Base-by-base conservation (phyloP, 345 rosid genomes). In the Eucalyptus shirleyi region DNA sequence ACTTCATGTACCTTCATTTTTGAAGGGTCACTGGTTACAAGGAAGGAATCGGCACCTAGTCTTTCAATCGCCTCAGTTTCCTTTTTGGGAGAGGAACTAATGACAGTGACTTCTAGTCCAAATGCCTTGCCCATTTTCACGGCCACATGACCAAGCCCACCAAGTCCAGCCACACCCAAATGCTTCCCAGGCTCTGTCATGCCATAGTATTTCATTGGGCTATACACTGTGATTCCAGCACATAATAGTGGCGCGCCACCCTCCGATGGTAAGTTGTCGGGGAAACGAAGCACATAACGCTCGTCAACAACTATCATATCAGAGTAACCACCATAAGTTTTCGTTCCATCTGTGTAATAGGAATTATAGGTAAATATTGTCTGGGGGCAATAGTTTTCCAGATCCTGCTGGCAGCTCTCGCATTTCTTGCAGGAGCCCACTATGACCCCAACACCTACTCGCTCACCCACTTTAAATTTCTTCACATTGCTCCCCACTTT, bases 111-210 rank as follows among this genome's bases (percentile, higher is more conserved):
- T 92, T 95, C 94, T 92, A 97, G 89, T 40, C 99, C 98, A 90
- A 96, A 96, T 56, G 99, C 98, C 94, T 96, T 97, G 56, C 91
- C 98, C 59, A 97, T 91, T 93, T 95, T 97, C 59, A 97, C 97
- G 60, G 98, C 99, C 88, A 96, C 92, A 92, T 97, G 99, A 89
- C 98, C 99, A 88, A 97, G 95, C 26, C 99, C 99, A 89, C 98
- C 98, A 88, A 96, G 96, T 86, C 99, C 99, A 21, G 94, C 96
- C 3, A 97, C 94, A 88, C 99, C 99, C 90, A 97, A 90, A 93
- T 97, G 98, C 90, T 96, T 97, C 65, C 99, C 97, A 24, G 95
- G 93, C 89, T 95, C 95, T 9, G 95, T 95, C 95, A 96, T 95
- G 86, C 98, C 98, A 90, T 97, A 97, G 89, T 96, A 96, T 88